Conservation (phyloP, 805 yeast species). For the Wickerhamiella slavikovae region DNA sequence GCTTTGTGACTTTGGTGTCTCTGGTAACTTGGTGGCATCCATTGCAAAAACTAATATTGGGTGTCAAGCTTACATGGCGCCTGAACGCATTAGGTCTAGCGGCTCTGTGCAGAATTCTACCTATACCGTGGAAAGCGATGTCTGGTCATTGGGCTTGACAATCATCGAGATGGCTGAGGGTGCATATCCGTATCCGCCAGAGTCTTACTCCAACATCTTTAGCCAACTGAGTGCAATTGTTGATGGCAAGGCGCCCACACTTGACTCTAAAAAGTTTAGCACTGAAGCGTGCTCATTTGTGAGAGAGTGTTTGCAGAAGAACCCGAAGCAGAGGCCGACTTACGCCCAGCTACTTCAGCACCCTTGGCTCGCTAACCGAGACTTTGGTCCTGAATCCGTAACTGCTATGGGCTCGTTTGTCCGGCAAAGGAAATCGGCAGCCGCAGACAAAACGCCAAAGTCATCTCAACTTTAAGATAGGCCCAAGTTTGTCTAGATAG, state of each 20-base stretch:
- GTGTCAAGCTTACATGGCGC: constrained; percentile 97
- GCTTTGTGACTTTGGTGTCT: constrained; percentile 89
- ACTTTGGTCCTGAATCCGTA: no score
- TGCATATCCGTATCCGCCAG: constrained; percentile 89
- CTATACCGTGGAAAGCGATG: constrained; percentile 83
- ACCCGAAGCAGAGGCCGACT: constrained; percentile 62
- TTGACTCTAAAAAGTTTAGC: constrained; percentile 43
- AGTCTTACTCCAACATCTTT: constrained; percentile 73
- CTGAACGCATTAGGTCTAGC: constrained; percentile 53
- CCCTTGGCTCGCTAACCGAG: constrained; percentile 53
- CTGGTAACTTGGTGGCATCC: constrained; percentile 87
- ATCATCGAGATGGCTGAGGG: constrained; percentile 81
- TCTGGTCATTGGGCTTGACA: constrained; percentile 85
- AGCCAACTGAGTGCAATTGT: constrained; percentile 90
- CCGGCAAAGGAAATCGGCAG: constrained; percentile 6
- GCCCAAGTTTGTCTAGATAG: no score
- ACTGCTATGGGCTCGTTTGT: constrained; percentile 23
- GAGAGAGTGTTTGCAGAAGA: constrained; percentile 43
- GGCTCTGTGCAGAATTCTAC: constrained; percentile 28
- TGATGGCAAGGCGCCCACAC: constrained; percentile 79
- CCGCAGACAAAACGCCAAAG: no score
- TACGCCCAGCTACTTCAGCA: constrained; percentile 56
- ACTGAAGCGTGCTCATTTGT: constrained; percentile 72
- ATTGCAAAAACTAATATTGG: constrained; percentile 91
- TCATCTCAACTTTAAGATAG: no score